Base-by-base conservation (phyloP, 2,329 filamentous ascomycete species). In the Aquanectria penicillioides region DNA sequence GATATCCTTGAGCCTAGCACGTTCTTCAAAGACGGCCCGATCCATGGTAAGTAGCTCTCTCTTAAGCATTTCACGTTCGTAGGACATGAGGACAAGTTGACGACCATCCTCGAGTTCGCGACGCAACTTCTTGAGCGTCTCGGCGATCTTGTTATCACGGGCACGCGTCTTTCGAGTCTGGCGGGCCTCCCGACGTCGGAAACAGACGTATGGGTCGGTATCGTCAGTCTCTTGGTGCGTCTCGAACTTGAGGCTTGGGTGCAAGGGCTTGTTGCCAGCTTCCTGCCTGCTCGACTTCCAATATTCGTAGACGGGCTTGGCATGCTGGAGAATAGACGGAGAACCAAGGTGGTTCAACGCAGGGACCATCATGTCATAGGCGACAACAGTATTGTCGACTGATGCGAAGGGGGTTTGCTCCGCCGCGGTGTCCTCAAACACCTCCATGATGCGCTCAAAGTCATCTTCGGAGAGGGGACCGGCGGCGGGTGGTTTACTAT, bases 141-240 rank as follows among this genome's bases (percentile, higher is more conserved):
- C 95, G 52, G 91, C 92, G 69, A 94, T 93, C 77, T 97, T 94
- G 29, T 92, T 92, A 80, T 99, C 95, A 71, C 95, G 89, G 67
- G 92, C 93, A 72, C 95, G 87, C 31, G 95, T 99, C 80, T 98
- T 99, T 69, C 95, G 91, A 46, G 93, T 94, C 75, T 97, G 93
- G 57, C 95, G 90, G 41, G 97, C 92, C 77, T 99, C 95, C 64
- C 95, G 91, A 68, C 95, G 89, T 73, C 95, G 88, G 86, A 99
- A 99, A 78, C 95, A 99, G 71, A 99, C 94, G 78, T 97, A 99
- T 44, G 95, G 95, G 77, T 99, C 95, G 69, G 92, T 88, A 74
- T 99, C 95, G 75, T 99, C 95, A 61, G 90, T 96, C 65, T 98
- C 94, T 73, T 93, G 91, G 63, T 95, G 93, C 41, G 89, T 96